Base-by-base conservation (phyloP, 768 basidiomycete genomes). In the Lepiota brunneoincarnata region DNA sequence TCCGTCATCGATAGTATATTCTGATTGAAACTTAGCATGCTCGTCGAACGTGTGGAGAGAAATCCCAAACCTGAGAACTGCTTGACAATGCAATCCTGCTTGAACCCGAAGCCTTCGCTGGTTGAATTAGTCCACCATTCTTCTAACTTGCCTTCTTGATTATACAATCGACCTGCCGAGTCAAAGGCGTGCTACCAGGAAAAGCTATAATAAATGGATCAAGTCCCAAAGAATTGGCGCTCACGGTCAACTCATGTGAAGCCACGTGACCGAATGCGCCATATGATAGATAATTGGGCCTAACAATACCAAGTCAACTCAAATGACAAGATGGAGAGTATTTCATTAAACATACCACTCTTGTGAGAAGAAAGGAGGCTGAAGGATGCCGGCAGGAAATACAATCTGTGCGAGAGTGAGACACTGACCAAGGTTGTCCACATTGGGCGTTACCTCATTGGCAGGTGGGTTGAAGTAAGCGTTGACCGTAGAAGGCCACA, bases 301-400 rank as follows among this genome's bases (percentile, higher is more conserved):
- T 91, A 52, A 28, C 15, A 3, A 34, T 42, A 46, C 44, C 31
- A 9, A 31, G 23, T 47, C 18, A 47, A 20, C 24, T 55, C 28
- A 43, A 58, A 56, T 60, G 56, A 10, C 38, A n/a, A 41, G 50
- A 52, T 49, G 41, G 34, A 44, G 23, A 42, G 17, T 3, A 24
- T 9, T 45, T 39, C 48, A 43, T 24, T 34, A 28, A 17, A 54
- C 77, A 36, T 56, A 89, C 89, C 93, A 96, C 51, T 83, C 75
- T 49, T 81, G 74, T 3, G 80, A 81, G 76, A 94, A 98, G 80
- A 94, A 98, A 0, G 95, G 95, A 1, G 91, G 87, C 58, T 87
- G 92, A 15, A 98, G 72, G 62, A 98, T 94, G 21, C 97, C 97
- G 18, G 97, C 96, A 7, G 97, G 95, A 74, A 99, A 98, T 18